Conservation (phyloP, 306 rosid species). For the Sphenostylis stenocarpa region DNA sequence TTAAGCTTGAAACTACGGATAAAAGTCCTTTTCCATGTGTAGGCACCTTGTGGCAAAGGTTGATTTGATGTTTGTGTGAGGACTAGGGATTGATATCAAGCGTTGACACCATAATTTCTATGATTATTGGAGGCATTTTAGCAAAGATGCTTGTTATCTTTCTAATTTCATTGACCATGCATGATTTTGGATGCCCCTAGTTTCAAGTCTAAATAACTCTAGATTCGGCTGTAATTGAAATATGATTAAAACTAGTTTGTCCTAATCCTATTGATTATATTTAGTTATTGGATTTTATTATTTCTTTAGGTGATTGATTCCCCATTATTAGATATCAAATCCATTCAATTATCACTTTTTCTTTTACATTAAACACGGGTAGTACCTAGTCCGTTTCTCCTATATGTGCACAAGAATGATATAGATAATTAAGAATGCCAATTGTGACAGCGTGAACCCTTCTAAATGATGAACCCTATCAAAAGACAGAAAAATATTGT, state of each 20-base stretch:
- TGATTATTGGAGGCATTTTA: background rate
- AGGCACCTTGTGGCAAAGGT: background rate
- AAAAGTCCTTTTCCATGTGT: background rate
- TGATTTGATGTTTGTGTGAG: background rate
- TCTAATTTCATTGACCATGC: background rate
- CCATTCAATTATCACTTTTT: background rate
- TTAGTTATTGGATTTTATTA: background rate
- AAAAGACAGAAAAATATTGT: no score
- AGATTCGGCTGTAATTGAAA: background rate
- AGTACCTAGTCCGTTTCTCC: background rate
- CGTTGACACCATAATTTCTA: background rate
- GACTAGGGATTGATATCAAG: background rate
- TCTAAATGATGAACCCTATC: no score
- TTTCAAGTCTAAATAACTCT: background rate
- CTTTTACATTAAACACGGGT: background rate
- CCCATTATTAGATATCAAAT: conserved; percentile 25
- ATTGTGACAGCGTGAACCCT: no score
- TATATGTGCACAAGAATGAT: no score
- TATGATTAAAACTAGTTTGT: background rate
- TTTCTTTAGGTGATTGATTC: conserved; percentile 25
- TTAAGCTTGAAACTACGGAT: background rate
- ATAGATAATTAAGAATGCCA: no score
- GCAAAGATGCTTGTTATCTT: background rate
- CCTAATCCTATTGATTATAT: background rate
- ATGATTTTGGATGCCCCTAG: background rate